Conservation (phyloP, 768 basidiomycete species). For the Hygrophorus russula region DNA sequence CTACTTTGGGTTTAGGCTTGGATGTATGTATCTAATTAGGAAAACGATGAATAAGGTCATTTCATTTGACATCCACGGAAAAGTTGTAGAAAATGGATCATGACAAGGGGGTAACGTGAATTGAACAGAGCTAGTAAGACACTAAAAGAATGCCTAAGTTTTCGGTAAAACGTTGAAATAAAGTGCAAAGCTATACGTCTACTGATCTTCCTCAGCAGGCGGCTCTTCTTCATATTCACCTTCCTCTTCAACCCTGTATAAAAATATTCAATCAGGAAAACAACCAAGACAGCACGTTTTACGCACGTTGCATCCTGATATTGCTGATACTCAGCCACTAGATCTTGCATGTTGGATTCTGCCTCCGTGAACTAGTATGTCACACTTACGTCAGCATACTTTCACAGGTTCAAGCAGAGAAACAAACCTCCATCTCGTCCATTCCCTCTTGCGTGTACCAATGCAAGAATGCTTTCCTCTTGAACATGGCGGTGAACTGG, state of each 20-base stretch:
- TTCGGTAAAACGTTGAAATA: slow-evolving; percentile 6
- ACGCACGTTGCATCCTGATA: slow-evolving; percentile 91
- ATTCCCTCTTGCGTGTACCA: slow-evolving; percentile 99
- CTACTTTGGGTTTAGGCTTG: too few species aligned
- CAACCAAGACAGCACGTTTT: slow-evolving; percentile 1
- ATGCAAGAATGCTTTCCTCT: slow-evolving; percentile 96
- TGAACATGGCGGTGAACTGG: slow-evolving; percentile 99
- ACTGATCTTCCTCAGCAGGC: slow-evolving; percentile 48
- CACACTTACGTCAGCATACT: slow-evolving; percentile 4
- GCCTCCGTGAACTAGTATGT: slow-evolving; percentile 86
- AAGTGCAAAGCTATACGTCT: slow-evolving; percentile 12
- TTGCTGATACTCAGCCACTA: slow-evolving; percentile 98
- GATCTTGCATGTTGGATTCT: slow-evolving; percentile 98
- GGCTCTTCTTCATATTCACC: slow-evolving; percentile 80
- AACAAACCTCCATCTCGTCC: slow-evolving; percentile 86
- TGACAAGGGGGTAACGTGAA: slow-evolving; percentile 20
- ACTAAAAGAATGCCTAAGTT: slow-evolving; percentile 7
- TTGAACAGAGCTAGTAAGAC: slow-evolving; percentile 6
- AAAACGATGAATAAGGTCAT: slow-evolving; percentile 9
- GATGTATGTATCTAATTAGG: too few species aligned
- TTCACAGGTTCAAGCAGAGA: neutral
- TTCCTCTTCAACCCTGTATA: slow-evolving; percentile 70
- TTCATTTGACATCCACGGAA: slow-evolving; percentile 24
- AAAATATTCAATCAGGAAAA: slow-evolving; percentile 8
- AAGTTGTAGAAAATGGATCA: slow-evolving; percentile 21